A percentile compares a stretch with the other conserved stretches of the same genome.
Conservation (phyloP, 164 flowering plant species). For the Warburgia ugandensis region DNA sequence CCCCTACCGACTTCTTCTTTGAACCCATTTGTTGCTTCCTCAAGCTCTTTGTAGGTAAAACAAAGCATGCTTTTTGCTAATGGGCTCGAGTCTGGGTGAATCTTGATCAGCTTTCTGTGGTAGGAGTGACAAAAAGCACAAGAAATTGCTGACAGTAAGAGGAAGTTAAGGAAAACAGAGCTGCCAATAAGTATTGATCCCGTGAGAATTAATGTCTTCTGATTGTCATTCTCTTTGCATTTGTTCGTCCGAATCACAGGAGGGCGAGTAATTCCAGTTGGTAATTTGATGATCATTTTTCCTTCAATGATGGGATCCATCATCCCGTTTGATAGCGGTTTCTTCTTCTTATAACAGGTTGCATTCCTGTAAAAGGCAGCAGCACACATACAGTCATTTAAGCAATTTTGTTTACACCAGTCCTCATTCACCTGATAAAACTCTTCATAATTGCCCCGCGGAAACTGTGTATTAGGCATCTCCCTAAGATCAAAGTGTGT, state of each 20-base stretch:
- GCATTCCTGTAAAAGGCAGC: conserved; percentile 15
- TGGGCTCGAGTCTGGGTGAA: neutral
- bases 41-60: conserved; percentile 19
- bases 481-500: conserved; percentile 8
- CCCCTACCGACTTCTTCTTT: conserved; percentile 23
- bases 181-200: too few species aligned
- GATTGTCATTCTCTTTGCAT: conserved; percentile 1
- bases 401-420: conserved; percentile 25
- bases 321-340: conserved; percentile 29
- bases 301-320: neutral
- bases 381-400: conserved; percentile 31
- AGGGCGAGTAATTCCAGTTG: neutral
- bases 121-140: neutral
- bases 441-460: conserved; percentile 17
- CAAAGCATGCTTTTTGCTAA: conserved; percentile 1
- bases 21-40: conserved; percentile 17
- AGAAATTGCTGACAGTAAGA: neutral
- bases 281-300: conserved; percentile 21
- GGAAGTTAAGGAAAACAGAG: neutral
- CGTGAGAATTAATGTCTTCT: neutral
- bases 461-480: conserved; percentile 25
- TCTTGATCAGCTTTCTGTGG: neutral
- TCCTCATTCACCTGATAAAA: conserved; percentile 9
- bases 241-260: neutral
- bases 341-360: conserved; percentile 37